Base-by-base conservation (phyloP, 306 rosid species). In the Prosopis cineraria region DNA sequence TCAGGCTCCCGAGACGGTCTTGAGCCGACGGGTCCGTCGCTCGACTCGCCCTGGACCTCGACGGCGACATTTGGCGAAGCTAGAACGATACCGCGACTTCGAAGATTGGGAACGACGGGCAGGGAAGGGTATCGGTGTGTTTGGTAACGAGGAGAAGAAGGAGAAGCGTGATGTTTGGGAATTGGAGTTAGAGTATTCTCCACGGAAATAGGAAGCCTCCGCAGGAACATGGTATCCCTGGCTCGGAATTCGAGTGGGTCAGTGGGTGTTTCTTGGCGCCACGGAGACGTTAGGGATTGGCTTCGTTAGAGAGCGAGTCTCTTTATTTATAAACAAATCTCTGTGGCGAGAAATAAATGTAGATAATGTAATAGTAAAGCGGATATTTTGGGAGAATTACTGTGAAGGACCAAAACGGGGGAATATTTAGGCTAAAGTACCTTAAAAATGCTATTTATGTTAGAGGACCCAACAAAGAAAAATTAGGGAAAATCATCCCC, bases 181-280 rank as follows among this genome's bases (percentile, higher is more conserved):
- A 73, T 76, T 4, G 73, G 37, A 8, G 72, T 71, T 30, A 63
- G 5, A 39, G 67, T 36, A 60, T 72, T 78, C 68, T 85, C 76
- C 30, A 30, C 25, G 12, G 84, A 82, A 27, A 82, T 41, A 25
- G 88, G 87, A 24, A 80, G 63, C 55, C 72, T 72, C 10, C 44
- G n/a, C 50, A 86, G 85, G 19, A 80, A 52, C 93, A 89, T 86
- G 24, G 37, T 72, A 10, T 79, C 77, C 47, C 41, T 19, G 58
- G 33, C 25, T 10, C 6, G 74, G 36, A 6, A 19, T 6, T 20
- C 1, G 34, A 31, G 56, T n/a, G 12, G 0, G 10, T n/a, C n/a
- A 10, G 1, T 11, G 8, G 8, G 19, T 29, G 19, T 59, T 10
- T 6, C 1, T 58, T 10, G 36, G 36, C 34, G 64, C 64, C 64